Conservation (phyloP, 2,329 filamentous ascomycete genomes). For the Nigrospora sphaerica region DNA sequence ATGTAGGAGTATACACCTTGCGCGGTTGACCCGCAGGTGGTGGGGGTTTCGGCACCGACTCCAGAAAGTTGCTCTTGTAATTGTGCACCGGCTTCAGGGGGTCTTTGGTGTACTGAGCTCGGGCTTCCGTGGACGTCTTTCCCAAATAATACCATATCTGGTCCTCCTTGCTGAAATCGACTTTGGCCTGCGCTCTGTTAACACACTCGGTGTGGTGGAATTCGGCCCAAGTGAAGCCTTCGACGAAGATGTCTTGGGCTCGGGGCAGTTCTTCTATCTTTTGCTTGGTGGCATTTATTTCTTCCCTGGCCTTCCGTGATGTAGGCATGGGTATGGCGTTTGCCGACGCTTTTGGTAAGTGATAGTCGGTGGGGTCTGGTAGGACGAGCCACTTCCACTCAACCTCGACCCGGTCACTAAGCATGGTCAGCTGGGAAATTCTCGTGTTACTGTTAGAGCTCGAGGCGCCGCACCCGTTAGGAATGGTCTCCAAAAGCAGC, state of each 20-base stretch:
- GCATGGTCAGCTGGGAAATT: conserved; percentile 30
- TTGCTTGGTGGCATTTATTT: conserved; percentile 59
- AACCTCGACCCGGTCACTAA: conserved; percentile 66
- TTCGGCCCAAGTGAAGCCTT: conserved; percentile 69
- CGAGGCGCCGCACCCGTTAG: conserved; percentile 56
- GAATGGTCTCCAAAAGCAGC: conserved; percentile 74
- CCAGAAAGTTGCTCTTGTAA: conserved; percentile 63
- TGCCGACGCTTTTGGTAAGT: conserved; percentile 65
- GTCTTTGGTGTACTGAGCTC: conserved; percentile 85
- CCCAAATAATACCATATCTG: conserved; percentile 88
- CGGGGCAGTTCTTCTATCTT: conserved; percentile 54
- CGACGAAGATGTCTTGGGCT: conserved; percentile 60
- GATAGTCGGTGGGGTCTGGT: conserved; percentile 63
- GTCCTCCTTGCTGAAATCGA: conserved; percentile 66
- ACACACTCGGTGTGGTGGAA: conserved; percentile 57
- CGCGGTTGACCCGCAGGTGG: conserved; percentile 14
- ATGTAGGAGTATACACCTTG: conserved; percentile 19
- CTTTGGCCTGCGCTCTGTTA: conserved; percentile 57
- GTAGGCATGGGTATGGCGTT: conserved; percentile 66
- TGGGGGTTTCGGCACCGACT: conserved; percentile 53
- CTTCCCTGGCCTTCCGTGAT: conserved; percentile 54
- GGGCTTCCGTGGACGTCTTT: conserved; percentile 79
- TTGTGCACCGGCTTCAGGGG: conserved; percentile 53
- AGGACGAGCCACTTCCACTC: conserved; percentile 79
- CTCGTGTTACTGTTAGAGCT: not conserved